These are phyloP conservation scores for Lumnitzera racemosa DNA, from an alignment of 345 rosid species.

Conservation along the genomic window DNA sequence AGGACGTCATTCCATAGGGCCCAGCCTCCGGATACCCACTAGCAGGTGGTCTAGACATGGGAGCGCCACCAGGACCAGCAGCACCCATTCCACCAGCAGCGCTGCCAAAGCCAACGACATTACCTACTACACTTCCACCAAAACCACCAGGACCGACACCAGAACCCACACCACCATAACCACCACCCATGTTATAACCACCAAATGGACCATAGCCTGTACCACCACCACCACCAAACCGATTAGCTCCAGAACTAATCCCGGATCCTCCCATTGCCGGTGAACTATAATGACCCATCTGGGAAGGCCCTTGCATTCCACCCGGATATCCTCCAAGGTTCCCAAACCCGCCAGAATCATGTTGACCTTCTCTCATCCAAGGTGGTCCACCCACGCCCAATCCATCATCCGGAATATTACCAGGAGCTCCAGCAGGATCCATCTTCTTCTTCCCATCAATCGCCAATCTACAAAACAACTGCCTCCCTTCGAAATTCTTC, in stretches of 20 bases:
- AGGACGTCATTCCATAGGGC: constrained; percentile 44
- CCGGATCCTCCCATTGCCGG: constrained; percentile 22
- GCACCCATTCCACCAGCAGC: constrained; percentile 6
- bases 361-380: constrained; percentile 18
- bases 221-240: constrained; percentile 29
- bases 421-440: constrained; percentile 4
- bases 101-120: constrained; percentile 13
- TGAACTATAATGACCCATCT: constrained; percentile 34
- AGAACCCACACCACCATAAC: constrained; percentile 3
- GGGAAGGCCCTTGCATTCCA: constrained; percentile 19
- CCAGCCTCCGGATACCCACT: constrained; percentile 57
- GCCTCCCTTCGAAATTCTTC: constrained; percentile 35
- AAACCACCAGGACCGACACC: constrained; percentile 7
- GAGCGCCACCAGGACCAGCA: constrained; percentile 34
- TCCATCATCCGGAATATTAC: constrained; percentile 35
- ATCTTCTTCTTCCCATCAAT: constrained; percentile 65
- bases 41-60: constrained; percentile 44
- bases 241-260: constrained; percentile 1
- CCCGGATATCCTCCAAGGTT: constrained; percentile 32
- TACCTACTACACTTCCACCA: constrained; percentile 19
- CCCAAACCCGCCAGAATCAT: constrained; percentile 32
- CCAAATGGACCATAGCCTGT: constrained; percentile 29
- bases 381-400: constrained; percentile 36
- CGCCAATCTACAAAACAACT: constrained; percentile 39
- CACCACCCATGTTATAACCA: constrained; percentile 45